Percentiles rank a stretch among this genome's conserved stretches.
These are phyloP conservation scores for Hydnum rufescens DNA, from an alignment of 768 basidiomycete species.

Conservation along the genomic window DNA sequence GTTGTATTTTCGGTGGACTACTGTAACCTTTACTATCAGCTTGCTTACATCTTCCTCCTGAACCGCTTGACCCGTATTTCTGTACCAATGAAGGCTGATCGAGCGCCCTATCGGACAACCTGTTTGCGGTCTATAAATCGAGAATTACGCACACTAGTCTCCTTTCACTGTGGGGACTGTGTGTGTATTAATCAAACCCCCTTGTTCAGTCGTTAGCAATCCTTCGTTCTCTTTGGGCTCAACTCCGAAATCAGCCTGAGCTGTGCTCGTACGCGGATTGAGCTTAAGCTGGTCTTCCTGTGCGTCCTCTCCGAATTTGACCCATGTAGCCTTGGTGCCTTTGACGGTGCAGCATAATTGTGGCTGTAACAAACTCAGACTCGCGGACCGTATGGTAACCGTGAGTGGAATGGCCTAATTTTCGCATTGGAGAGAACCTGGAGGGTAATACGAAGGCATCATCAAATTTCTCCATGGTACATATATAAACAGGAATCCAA, in stretches of 20 bases:
- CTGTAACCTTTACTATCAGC: slow-evolving; percentile 6
- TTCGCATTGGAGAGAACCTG: no score
- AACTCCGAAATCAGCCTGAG: slow-evolving; percentile 11
- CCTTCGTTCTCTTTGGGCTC: slow-evolving; percentile 8
- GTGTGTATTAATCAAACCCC: slow-evolving; percentile 1
- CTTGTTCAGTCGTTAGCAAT: slow-evolving; percentile 7
- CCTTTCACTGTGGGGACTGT: slow-evolving; percentile 7
- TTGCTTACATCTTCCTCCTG: slow-evolving; percentile 2
- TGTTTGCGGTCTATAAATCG: neutral
- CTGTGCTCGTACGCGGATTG: slow-evolving; percentile 1
- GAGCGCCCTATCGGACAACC: neutral
- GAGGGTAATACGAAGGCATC: no score
- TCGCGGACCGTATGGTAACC: slow-evolving; percentile 17
- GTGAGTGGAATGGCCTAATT: slow-evolving; percentile 14
- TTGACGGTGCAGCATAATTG: slow-evolving; percentile 20
- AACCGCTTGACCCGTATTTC: slow-evolving; percentile 7
- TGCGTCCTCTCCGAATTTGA: slow-evolving; percentile 20
- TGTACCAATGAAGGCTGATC: slow-evolving; percentile 7
- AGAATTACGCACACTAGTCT: slow-evolving; percentile 5
- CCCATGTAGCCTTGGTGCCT: slow-evolving; percentile 17
- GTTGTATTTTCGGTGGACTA: neutral
- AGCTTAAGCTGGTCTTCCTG: slow-evolving; percentile 19
- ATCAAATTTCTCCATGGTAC: no score
- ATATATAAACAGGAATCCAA: no score
- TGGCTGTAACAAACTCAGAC: slow-evolving; percentile 16